Evolutionary conservation across 2,329 filamentous ascomycete genomes (phyloP), one percentile per base, ranked within the genome.

Genomic region (Pseudophaeomoniella oleicola): DNA sequence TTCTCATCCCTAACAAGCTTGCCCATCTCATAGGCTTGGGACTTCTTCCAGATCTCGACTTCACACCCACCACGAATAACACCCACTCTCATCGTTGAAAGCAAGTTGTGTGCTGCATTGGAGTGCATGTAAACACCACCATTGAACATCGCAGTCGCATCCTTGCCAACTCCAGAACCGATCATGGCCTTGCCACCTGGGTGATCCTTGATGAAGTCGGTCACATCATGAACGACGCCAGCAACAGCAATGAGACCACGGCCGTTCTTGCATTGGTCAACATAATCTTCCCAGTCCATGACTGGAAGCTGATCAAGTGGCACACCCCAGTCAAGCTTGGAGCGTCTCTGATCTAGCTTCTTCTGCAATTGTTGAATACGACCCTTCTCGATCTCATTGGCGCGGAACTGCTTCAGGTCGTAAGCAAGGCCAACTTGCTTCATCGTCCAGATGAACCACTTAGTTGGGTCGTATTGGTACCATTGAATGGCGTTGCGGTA

Each of bases 381-480:
- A 46, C 84, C 84, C 72, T 90, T 90, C 62, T 92, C 84, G 46
- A 93, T 92, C 59, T 92, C 85, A 60, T 93, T 93, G 62, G 75
- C 65, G 50, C 82, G 81, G 75, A 93, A 93, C 62, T 87, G 75
- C 74, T 92, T 92, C 39, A 93, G 71, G 59, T 90, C 81, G 54
- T 79, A 85, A 52, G 84, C 84, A 37, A 92, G 75, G 40, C 84
- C 83, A 38, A 88, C 62, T 61, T 80, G 74, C 73, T 88, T 90
- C 78, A 81, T 87, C 41, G 67, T 51, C 77, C 77, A 84, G 66
- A 92, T 92, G 55, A 65, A 71, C 83, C 84, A 90, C 67, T 92
- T 92, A 58, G 84, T 92, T 33, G 84, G 84, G 58, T 92, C 84
- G 53, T 92, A 92, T 64, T 92, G 84, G 64, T 77, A 80, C 83